Conservation (phyloP, 2,329 filamentous ascomycete species). For the Fusarium napiforme region DNA sequence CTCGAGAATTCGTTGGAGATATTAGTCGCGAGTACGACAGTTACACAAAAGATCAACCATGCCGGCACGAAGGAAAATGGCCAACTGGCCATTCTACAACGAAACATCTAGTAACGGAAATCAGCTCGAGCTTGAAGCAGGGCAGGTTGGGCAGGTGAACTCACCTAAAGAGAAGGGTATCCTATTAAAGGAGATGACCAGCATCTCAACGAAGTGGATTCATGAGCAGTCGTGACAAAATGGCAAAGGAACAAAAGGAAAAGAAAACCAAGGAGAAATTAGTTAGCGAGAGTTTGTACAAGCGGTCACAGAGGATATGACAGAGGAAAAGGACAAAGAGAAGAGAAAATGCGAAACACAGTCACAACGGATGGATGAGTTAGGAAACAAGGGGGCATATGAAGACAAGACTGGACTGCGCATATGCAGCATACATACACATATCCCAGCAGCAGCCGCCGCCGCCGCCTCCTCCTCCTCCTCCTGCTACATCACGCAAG, state of each 20-base stretch:
- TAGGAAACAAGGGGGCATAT: constrained; percentile 32
- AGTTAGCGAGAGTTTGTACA: constrained; percentile 12
- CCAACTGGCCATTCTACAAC: constrained; percentile 57
- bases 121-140: constrained; percentile 6
- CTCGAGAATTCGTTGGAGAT: constrained; percentile 54
- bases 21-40: constrained; percentile 44
- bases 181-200: constrained; percentile 48
- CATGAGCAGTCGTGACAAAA: constrained; percentile 35
- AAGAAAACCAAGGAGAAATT: constrained; percentile 10
- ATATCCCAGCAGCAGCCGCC: constrained; percentile 23
- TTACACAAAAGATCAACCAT: constrained; percentile 47
- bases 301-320: constrained; percentile 18
- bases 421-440: constrained; percentile 4
- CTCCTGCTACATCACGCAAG: constrained; percentile 10
- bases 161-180: constrained; percentile 44
- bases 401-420: constrained; percentile 8
- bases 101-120: constrained; percentile 51
- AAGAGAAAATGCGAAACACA: constrained; percentile 30
- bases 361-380: constrained; percentile 12
- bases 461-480: constrained; percentile 6
- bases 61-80: constrained; percentile 45
- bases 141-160: neutral
- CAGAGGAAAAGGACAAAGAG: constrained; percentile 17
- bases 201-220: constrained; percentile 50
- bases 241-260: constrained; percentile 29